A percentile compares a stretch with the other conserved stretches of the same genome.
phyloP scores from a whole-genome alignment of 73 alveolate genomes.

The Tetrahymena borealis region DNA sequence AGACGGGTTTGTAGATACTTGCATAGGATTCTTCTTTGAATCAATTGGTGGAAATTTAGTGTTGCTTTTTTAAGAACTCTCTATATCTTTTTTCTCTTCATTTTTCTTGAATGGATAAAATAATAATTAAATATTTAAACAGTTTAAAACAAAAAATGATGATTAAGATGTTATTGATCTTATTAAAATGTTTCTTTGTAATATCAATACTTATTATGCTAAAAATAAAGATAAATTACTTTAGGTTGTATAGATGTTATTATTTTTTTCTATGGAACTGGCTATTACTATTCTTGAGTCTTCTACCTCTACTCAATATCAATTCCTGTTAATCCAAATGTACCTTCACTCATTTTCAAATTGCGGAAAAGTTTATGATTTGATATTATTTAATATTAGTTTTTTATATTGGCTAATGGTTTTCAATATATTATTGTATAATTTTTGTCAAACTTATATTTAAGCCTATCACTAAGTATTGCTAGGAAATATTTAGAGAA shows the following conservation, averaged over 20 bases:
- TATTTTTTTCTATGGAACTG: not conserved
- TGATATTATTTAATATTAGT: too few species aligned
- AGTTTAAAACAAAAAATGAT: not conserved
- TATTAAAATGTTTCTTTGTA: not conserved
- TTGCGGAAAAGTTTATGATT: too few species aligned
- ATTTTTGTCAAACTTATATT: too few species aligned
- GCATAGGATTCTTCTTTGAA: not conserved
- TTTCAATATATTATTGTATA: too few species aligned
- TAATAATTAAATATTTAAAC: not conserved
- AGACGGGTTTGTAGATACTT: not conserved
- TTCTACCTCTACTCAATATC: not conserved
- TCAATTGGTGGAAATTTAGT: not conserved
- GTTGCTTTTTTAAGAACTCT: not conserved
- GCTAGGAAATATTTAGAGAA: too few species aligned
- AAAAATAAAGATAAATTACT: not conserved
- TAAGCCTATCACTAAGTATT: too few species aligned
- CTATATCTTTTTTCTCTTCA: not conserved
- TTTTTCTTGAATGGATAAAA: not conserved
- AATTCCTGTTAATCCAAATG: not conserved
- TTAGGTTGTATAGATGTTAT: not conserved
- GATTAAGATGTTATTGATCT: not conserved
- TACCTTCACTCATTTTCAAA: not conserved
- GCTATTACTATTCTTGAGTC: not conserved
- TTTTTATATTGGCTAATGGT: too few species aligned
- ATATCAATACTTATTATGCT: not conserved